Base-by-base conservation (phyloP, 208 protist genomes). In the Zelonia costaricensis region DNA sequence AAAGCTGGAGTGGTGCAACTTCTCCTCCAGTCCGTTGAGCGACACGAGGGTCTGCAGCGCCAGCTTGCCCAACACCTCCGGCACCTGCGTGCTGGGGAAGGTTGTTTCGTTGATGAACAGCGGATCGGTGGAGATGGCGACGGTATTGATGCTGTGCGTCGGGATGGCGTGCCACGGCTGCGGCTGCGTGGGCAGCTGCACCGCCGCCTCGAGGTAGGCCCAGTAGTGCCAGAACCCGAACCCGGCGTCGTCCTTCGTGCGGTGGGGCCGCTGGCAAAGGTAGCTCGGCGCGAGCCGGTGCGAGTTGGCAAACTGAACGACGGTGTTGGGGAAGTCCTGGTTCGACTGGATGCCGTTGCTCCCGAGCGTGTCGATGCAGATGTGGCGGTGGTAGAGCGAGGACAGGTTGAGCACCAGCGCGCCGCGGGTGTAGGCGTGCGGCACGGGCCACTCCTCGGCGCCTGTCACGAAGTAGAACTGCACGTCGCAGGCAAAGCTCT, bases 321-420 rank as follows among this genome's bases (percentile, higher is more conserved):
- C 80, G 0, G 70, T 10, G 60, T 79, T 91, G 6, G 83, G 64
- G 18, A 85, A 72, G 52, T 91, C 84, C 35, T 87, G 84, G 44
- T 91, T 91, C 12, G 84, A 78, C 47, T 82, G 80, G 38, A 86
- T 82, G 57, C 80, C 84, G 48, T 91, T 76, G 33, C 58, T 62
- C 8, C 70, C 74, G 20, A 82, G 69, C 8, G 76, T 81, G 68
- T 81, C 62, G 39, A 84, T 68, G 62, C 84, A 91, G 47, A 87
- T 51, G 31, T 61, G 35, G 10, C 57, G 62, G 66, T 48, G 76
- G 51, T 69, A 65, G 28, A 85, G 55, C 3, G 70, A 74, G 16
- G 84, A 87, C 39, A 91, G 35, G 60, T 91, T 91, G 31, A 91
- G 69, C 40, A 87, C 75, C 16, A 91, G 39, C 31, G 84, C 76